phyloP scores from a whole-genome alignment of 768 basidiomycete species.

The Pisolithus marmoratus region DNA sequence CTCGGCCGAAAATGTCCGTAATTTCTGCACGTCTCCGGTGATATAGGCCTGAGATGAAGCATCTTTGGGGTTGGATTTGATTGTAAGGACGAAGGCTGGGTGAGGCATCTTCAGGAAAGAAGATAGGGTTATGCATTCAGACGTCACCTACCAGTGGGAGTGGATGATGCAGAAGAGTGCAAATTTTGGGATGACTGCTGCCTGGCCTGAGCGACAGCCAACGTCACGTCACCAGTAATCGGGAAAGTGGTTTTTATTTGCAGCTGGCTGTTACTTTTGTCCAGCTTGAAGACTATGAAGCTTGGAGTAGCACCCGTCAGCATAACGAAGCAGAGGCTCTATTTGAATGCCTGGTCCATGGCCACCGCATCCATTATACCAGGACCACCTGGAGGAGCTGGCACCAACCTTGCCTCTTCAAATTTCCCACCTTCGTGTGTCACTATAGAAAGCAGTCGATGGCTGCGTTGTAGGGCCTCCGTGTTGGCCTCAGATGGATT shows the following conservation, averaged over 20 bases:
- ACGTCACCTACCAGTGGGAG: conserved; percentile 36
- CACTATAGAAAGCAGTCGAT: conserved; percentile 38
- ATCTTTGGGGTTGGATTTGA: conserved; percentile 38
- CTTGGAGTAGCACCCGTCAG: conserved; percentile 10
- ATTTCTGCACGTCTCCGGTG: conserved; percentile 41
- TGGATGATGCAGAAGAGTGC: conserved; percentile 16
- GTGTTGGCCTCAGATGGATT: not conserved
- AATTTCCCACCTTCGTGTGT: conserved; percentile 38
- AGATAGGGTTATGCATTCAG: not conserved
- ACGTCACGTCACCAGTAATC: conserved; percentile 47
- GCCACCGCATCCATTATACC: not conserved
- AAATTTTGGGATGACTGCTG: conserved; percentile 33
- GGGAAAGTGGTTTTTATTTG: conserved; percentile 31
- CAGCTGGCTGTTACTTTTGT: not conserved
- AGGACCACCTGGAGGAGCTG: not conserved
- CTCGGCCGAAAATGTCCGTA: conserved; percentile 46
- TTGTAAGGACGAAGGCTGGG: conserved; percentile 50
- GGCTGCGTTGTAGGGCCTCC: not conserved
- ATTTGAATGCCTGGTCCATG: not conserved
- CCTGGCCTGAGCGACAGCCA: conserved; percentile 53
- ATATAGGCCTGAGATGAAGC: conserved; percentile 38
- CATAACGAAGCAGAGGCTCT: not conserved
- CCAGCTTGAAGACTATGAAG: conserved; percentile 12
- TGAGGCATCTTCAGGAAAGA: not conserved
- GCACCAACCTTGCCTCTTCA: conserved; percentile 54